Percentiles rank a stretch among this genome's conserved stretches.
phyloP scores from a whole-genome alignment of 2,329 filamentous ascomycete species.

The Fusarium sp. region DNA sequence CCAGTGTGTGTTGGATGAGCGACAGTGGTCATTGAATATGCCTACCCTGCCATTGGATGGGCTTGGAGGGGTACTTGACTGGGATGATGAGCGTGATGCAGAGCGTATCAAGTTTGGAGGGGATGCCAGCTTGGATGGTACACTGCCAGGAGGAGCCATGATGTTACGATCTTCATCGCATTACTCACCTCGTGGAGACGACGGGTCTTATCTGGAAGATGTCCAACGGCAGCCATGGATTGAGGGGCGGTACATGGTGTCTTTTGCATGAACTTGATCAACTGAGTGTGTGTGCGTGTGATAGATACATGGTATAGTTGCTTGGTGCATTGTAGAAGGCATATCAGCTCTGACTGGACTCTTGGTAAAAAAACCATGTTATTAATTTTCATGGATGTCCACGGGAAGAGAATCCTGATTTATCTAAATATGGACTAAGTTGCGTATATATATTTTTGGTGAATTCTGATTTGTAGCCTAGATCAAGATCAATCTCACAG shows the following conservation, averaged over 20 bases:
- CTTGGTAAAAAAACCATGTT: neutral
- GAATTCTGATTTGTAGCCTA: neutral
- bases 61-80: constrained; percentile 54
- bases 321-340: neutral
- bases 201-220: constrained; percentile 50
- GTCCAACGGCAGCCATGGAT: constrained; percentile 29
- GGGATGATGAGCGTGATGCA: constrained; percentile 51
- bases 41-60: constrained; percentile 48
- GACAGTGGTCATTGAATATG: constrained; percentile 47
- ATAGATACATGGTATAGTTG: constrained; percentile 5
- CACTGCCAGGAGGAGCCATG: constrained; percentile 45
- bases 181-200: constrained; percentile 54
- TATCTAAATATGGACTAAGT: neutral
- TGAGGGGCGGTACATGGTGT: constrained; percentile 31
- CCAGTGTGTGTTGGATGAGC: constrained; percentile 51
- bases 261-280: constrained; percentile 8
- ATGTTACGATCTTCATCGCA: constrained; percentile 46
- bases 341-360: neutral
- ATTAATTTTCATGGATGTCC: neutral
- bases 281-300: neutral
- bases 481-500: no score
- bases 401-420: neutral
- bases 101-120: constrained; percentile 43
- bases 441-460: no score
- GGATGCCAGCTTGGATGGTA: constrained; percentile 53